Evolutionary conservation across 2,329 filamentous ascomycete species (phyloP), one percentile per base, ranked within the genome.

Genomic region (Chlorencoelia australis): DNA sequence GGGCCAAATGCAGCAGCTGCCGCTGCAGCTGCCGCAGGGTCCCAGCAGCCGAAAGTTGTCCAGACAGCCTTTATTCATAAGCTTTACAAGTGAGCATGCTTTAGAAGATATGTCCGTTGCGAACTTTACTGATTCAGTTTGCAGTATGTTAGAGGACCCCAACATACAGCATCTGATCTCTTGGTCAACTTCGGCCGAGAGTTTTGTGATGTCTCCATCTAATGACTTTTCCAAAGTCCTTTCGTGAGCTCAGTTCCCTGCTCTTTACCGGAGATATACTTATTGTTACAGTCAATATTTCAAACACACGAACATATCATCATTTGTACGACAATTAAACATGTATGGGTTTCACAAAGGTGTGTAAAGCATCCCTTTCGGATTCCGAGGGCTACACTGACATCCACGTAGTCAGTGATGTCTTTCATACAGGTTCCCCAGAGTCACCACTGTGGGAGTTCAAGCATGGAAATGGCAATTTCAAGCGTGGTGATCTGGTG

Each of bases 271-370:
- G n/a, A n/a, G n/a, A n/a, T n/a, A n/a, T n/a, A n/a, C 48, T 47
- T 37, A 49, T 34, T 36, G 40, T 28, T 43, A 33, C 48, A 94
- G 89, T 37, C 87, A 94, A 75, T 98, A 98, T 59, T 98, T 98
- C 61, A 98, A 98, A 56, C 91, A 98, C 59, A 98, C 89, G 50
- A 98, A 98, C 56, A 94, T 96, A 43, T 96, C 91, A 8, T 96
- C 91, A 1, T 98, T 98, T 59, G 91, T 98, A 33, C 78, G 91
- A 32, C 91, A 98, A 63, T 65, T 98, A 33, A 98, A 98, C 58
- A 98, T 98, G 91, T 98, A 98, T 52, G 91, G 91, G 5, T 98
- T 98, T 61, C 91, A 98, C 59, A 98, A 98, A 82, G 88, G 88
- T 93, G 61, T 33, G 58, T 47, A 37, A 11, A 4, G 34, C 34